These are phyloP conservation scores for Ceratocystis diversiconidia DNA, from an alignment of 2,329 filamentous ascomycete genomes.

Conservation along the genomic window DNA sequence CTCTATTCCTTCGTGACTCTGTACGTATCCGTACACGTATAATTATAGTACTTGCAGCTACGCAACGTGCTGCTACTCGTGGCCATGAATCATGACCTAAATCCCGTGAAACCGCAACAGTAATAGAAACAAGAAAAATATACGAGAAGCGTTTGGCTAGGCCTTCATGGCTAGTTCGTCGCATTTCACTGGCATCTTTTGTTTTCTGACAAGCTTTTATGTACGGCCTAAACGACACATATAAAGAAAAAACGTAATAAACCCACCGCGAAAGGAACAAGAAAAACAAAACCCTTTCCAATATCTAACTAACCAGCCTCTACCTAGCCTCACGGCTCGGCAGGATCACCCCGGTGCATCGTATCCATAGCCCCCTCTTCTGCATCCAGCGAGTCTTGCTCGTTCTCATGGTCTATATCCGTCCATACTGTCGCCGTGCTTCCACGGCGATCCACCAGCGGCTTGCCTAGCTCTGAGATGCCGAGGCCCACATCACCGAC, in stretches of 20 bases:
- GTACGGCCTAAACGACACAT: not conserved
- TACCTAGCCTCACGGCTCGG: not conserved
- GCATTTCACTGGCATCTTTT: not conserved
- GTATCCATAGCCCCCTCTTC: conserved; percentile 25
- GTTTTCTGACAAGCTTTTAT: conserved; percentile 1
- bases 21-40: too few relatives aligned
- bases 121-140: too few relatives aligned
- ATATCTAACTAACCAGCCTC: not conserved
- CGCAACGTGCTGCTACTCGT: too few relatives aligned
- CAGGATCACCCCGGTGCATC: conserved; percentile 19
- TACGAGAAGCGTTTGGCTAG: not conserved
- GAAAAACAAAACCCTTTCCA: not conserved
- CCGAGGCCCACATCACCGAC: conserved; percentile 65
- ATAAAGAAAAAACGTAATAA: not conserved
- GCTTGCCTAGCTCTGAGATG: conserved; percentile 31
- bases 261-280: not conserved
- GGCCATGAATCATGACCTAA: too few relatives aligned
- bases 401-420: conserved; percentile 20
- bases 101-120: too few relatives aligned
- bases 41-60: too few relatives aligned
- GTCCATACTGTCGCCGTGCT: conserved; percentile 21
- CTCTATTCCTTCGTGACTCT: too few relatives aligned
- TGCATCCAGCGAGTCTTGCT: conserved; percentile 12
- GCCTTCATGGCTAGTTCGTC: not conserved
- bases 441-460: conserved; percentile 27